Percentiles rank a stretch among this genome's conserved stretches.
These are phyloP conservation scores for Citrus trifoliata DNA, from an alignment of 345 rosid species.

Conservation along the genomic window DNA sequence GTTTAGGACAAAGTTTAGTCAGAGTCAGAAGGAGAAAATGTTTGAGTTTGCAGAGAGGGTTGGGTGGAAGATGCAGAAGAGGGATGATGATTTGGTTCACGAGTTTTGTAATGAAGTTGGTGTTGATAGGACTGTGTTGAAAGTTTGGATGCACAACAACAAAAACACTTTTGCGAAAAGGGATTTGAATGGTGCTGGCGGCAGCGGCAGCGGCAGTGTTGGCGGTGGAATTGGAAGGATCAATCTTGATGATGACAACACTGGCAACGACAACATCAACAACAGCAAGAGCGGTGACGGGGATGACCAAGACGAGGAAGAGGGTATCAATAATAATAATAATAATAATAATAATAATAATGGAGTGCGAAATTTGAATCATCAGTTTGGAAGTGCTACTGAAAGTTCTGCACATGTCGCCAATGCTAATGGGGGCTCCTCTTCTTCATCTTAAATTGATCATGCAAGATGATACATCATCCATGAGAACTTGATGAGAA, in stretches of 20 bases:
- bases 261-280: slow-evolving; percentile 3
- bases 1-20: slow-evolving; percentile 65
- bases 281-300: not conserved
- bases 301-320: not conserved
- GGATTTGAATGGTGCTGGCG: slow-evolving; percentile 11
- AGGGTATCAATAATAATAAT: not conserved
- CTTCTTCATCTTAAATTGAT: slow-evolving; percentile 36
- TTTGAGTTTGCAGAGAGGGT: slow-evolving; percentile 64
- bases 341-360: not conserved
- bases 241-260: slow-evolving; percentile 8
- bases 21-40: slow-evolving; percentile 71
- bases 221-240: not conserved
- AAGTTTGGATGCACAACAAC: slow-evolving; percentile 99
- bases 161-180: slow-evolving; percentile 58
- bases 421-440: slow-evolving; percentile 45
- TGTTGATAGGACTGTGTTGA: slow-evolving; percentile 64
- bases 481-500: slow-evolving; percentile 9
- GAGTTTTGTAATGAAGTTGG: slow-evolving; percentile 69
- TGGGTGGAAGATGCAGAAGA: slow-evolving; percentile 85
- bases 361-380: slow-evolving; percentile 25
- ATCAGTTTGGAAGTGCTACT: slow-evolving; percentile 20
- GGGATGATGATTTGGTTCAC: slow-evolving; percentile 59
- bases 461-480: not conserved
- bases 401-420: slow-evolving; percentile 26
- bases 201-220: not conserved